Base-by-base conservation (phyloP, 768 basidiomycete genomes). In the Mrakia frigida region DNA sequence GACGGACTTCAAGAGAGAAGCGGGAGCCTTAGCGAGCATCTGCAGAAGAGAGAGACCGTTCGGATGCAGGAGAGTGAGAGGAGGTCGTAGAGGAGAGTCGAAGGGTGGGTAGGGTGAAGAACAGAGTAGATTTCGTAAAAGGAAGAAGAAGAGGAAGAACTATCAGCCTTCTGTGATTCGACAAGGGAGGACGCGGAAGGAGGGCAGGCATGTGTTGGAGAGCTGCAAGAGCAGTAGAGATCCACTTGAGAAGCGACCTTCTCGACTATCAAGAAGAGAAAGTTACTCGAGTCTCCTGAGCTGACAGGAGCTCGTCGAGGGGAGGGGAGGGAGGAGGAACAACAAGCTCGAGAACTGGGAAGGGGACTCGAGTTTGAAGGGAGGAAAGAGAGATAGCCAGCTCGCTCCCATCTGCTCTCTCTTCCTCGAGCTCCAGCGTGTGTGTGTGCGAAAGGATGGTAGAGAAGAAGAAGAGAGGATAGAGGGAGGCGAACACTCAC, bases 21-120 rank as follows among this genome's bases (percentile, higher is more conserved):
- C n/a, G 25, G 75, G 70, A 60, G 60, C 60, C 69, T 76, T 76
- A 56, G 70, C 56, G 63, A 76, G 59, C 75, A 76, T 76, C 75
- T 70, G 56, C 28, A 23, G 33, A 35, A 21, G 53, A 21, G 25
- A 39, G 28, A 28, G 25, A 33, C 35, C 0, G 46, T 11, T 50
- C 25, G 59, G 28, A 46, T 39, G 21, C 3, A 31, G 2, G 60
- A 63, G 31, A 37, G 23, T 33, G 60, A 56, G 50, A 52, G 33
- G 50, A 13, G 25, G 23, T 18, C 46, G 33, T 25, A 10, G 61
- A 53, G 61, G 41, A 11, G 41, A 39, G 73, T 31, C 41, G 41
- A 74, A 31, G 14, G 61, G 28, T 13, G n/a, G 46, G 46, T 4
- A 14, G n/a, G 2, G 31, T 21, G 31, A 18, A n/a, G 16, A 10